Evolutionary conservation across 805 yeast species (phyloP), one percentile per base, ranked within the genome.

Genomic region (Starmerella geochares): DNA sequence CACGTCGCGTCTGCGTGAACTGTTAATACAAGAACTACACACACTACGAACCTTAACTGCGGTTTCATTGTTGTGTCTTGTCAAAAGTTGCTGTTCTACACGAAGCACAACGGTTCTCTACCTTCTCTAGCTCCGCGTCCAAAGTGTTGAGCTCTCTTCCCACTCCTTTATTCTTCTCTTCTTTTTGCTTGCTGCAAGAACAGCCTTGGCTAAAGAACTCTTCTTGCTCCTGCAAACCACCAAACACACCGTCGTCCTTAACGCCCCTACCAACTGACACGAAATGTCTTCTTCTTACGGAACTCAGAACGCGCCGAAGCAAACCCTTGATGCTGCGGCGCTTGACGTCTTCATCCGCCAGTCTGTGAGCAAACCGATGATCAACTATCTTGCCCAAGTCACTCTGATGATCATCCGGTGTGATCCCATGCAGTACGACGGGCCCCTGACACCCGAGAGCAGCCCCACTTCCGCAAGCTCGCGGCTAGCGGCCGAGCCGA

Each of bases 361-460:
- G 55, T 72, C 73, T 16, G 74, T 70, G 40, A 58, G 63, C 47
- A 58, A 65, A 44, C 55, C 62, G 49, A 70, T 71, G 74, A 62
- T 70, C 51, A 60, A 58, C 52, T 69, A 70, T 56, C 65, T 70
- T 44, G 74, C 70, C 17, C 62, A 73, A 23, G 65, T 70, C 32
- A 67, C 69, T 19, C 58, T 61, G 47, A 63, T 65, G 27, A 71
- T 67, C 49, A 66, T 69, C 52, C 60, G 63, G 38, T 68, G 70
- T 52, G 66, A 65, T 47, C 60, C 63, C 13, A 54, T 59, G 17
- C 49, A 56, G 31, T 47, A 55, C 52, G 37, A 53, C 36, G 50
- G 60, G 28, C 59, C 62, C 11, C 59, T 63, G n/a, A n/a, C 55
- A 46, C 54, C 59, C 25, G 59, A 60, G 17, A 41, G 48, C 39